phyloP scores from a whole-genome alignment of 1,139 yeast species.

The Hyphopichia wangnamkhiaoensis region DNA sequence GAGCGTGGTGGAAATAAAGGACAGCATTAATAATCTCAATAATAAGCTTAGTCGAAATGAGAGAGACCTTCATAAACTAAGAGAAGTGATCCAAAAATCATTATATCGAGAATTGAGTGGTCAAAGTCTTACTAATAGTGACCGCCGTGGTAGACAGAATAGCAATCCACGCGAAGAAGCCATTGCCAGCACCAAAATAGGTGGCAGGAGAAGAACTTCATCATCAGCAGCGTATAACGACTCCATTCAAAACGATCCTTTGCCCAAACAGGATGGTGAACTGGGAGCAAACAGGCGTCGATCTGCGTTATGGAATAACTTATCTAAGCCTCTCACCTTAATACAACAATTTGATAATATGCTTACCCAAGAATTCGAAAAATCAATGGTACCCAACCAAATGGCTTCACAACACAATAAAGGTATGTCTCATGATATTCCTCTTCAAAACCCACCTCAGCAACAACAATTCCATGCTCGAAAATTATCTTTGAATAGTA shows the following conservation, averaged over 20 bases:
- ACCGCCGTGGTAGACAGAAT: conserved; percentile 20
- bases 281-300: conserved; percentile 11
- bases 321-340: conserved; percentile 60
- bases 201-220: conserved; percentile 23
- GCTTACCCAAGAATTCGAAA: conserved; percentile 67
- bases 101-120: conserved; percentile 35
- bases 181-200: conserved; percentile 28
- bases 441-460: not conserved
- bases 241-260: no score
- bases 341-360: conserved; percentile 70
- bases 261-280: not conserved
- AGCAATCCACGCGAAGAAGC: conserved; percentile 41
- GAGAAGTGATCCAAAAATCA: conserved; percentile 42
- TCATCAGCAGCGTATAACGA: conserved; percentile 15
- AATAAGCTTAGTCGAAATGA: conserved; percentile 41
- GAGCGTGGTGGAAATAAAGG: conserved; percentile 58
- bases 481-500: conserved; percentile 2
- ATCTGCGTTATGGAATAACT: conserved; percentile 37
- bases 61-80: conserved; percentile 46
- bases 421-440: not conserved
- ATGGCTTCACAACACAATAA: not conserved
- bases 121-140: conserved; percentile 1
- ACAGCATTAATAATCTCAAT: conserved; percentile 39
- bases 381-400: conserved; percentile 30
- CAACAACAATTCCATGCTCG: not conserved